phyloP scores from a whole-genome alignment of 257 asterid genomes.

The Cinchona pubescens region DNA sequence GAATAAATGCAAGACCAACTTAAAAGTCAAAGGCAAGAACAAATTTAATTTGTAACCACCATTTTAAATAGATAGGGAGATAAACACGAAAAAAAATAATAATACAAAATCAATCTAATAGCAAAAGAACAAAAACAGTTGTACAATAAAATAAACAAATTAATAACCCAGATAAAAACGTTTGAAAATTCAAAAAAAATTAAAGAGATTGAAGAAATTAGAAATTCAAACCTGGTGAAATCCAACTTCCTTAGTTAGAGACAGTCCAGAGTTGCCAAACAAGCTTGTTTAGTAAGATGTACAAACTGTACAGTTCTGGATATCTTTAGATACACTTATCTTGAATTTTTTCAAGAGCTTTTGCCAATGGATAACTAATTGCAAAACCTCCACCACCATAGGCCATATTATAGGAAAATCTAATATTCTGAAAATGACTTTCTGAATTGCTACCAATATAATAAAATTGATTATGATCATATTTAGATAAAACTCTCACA shows the following conservation, averaged over 20 bases:
- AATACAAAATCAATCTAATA: too few relatives aligned
- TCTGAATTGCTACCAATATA: conserved; percentile 41
- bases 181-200: too few relatives aligned
- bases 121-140: too few relatives aligned
- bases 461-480: conserved; percentile 38
- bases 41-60: too few relatives aligned
- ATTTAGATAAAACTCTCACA: conserved; percentile 32
- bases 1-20: too few relatives aligned
- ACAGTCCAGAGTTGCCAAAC: conserved; percentile 42
- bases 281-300: conserved; percentile 48
- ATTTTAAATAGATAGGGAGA: too few relatives aligned
- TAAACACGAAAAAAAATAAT: too few relatives aligned
- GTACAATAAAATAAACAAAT: too few relatives aligned
- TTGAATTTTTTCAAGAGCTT: conserved; percentile 37
- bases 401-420: conserved; percentile 41
- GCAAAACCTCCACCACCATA: conserved; percentile 54
- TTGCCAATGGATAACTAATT: conserved; percentile 42
- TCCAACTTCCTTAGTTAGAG: conserved; percentile 36
- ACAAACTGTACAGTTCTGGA: conserved; percentile 41
- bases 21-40: too few relatives aligned
- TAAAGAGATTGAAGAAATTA: not conserved
- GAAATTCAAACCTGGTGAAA: conserved; percentile 58
- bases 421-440: conserved; percentile 35
- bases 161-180: too few relatives aligned
- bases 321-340: conserved; percentile 39